These are phyloP conservation scores for Candida tropicalis DNA, from an alignment of 1,139 yeast genomes.

Conservation along the genomic window DNA sequence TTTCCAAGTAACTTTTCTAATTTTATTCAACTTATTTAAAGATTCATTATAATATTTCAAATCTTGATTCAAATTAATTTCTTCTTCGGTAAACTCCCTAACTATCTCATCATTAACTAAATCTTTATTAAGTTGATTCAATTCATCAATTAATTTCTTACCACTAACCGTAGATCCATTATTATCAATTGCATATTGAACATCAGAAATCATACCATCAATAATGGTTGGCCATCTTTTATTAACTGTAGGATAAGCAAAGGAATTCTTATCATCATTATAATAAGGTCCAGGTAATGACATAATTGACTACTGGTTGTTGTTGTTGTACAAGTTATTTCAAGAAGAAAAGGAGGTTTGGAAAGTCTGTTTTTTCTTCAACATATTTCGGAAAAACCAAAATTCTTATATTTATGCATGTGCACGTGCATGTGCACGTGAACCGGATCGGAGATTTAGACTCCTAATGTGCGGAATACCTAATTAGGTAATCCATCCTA, in stretches of 20 bases:
- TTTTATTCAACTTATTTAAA: constrained; percentile 30
- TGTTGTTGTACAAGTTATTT: no score
- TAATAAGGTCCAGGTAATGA: constrained; percentile 48
- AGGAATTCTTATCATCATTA: constrained; percentile 73
- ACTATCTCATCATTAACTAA: constrained; percentile 43
- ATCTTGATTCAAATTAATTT: constrained; percentile 41
- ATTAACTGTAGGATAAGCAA: constrained; percentile 79
- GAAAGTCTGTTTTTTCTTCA: no score
- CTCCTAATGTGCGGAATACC: no score
- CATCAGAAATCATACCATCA: constrained; percentile 66
- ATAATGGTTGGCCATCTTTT: constrained; percentile 88
- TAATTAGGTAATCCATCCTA: no score
- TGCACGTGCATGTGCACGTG: no score
- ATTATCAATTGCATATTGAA: constrained; percentile 26
- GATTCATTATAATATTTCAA: constrained; percentile 56
- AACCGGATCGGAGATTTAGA: no score
- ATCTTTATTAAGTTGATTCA: constrained; percentile 41
- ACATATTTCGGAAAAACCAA: no score
- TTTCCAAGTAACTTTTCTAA: constrained; percentile 60
- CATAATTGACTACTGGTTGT: not conserved
- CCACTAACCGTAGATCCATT: constrained; percentile 24
- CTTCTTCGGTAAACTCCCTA: constrained; percentile 44
- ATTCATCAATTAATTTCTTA: constrained; percentile 30
- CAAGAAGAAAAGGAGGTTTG: no score
- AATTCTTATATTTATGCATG: no score